These are phyloP conservation scores for Lineolata rhizophorae DNA, from an alignment of 495 filamentous ascomycete genomes.

Conservation along the genomic window DNA sequence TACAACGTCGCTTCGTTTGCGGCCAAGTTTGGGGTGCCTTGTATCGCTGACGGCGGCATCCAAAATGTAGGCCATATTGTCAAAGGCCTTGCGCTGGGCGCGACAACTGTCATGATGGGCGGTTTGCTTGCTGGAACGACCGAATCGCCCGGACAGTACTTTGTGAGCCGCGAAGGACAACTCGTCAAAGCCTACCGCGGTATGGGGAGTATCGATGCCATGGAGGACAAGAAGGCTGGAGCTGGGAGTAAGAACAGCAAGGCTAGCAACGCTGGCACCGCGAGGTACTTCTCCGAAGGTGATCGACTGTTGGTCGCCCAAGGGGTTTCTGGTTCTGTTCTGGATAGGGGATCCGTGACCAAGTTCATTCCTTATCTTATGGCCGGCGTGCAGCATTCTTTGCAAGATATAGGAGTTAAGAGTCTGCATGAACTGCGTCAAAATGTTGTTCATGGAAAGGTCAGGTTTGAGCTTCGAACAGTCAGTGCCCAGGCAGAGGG, in stretches of 20 bases:
- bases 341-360: slow-evolving; percentile 57
- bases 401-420: slow-evolving; percentile 82
- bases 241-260: slow-evolving; percentile 42
- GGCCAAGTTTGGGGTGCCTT: slow-evolving; percentile 83
- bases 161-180: slow-evolving; percentile 83
- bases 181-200: slow-evolving; percentile 97
- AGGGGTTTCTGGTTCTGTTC: slow-evolving; percentile 63
- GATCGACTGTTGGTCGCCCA: slow-evolving; percentile 87
- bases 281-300: slow-evolving; percentile 95
- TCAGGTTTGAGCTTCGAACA: slow-evolving; percentile 87
- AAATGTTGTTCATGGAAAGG: slow-evolving; percentile 48
- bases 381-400: slow-evolving; percentile 84
- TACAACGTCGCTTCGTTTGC: slow-evolving; percentile 77
- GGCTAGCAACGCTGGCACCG: slow-evolving; percentile 85
- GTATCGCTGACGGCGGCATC: slow-evolving; percentile 92
- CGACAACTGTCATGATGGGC: slow-evolving; percentile 98
- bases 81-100: slow-evolving; percentile 87
- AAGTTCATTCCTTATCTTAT: slow-evolving; percentile 93
- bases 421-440: slow-evolving; percentile 57
- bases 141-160: slow-evolving; percentile 92
- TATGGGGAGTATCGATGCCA: slow-evolving; percentile 96
- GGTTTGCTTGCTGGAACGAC: slow-evolving; percentile 92
- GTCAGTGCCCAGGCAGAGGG: slow-evolving; percentile 89
- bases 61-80: slow-evolving; percentile 98
- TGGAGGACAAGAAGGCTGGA: slow-evolving; percentile 95